A percentile compares a stretch with the other conserved stretches of the same genome.
Conservation (phyloP, 352 stramenopile genomes). For the Phytophthora rubi region DNA sequence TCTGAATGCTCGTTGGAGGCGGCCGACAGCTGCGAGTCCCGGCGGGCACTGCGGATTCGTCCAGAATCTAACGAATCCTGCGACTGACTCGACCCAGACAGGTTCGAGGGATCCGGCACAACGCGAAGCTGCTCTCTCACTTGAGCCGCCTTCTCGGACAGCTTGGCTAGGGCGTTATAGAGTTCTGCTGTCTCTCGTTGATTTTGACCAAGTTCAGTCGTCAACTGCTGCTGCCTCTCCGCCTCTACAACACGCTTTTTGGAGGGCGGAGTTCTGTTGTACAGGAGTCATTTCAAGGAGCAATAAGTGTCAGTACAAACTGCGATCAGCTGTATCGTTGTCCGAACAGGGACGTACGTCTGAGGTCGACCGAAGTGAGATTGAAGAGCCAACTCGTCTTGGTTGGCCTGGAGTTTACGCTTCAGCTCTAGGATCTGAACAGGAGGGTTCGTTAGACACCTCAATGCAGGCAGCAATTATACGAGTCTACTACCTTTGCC, state of each 20-base stretch:
- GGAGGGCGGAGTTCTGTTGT: slow-evolving; percentile 27
- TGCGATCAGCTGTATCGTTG: background rate
- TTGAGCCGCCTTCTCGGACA: slow-evolving; percentile 3
- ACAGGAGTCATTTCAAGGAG: background rate
- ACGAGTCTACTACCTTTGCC: slow-evolving; percentile 17
- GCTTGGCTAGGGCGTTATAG: background rate
- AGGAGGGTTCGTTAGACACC: slow-evolving; percentile 8
- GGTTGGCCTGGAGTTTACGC: background rate
- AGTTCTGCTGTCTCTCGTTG: background rate
- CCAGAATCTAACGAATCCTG: slow-evolving; percentile 38
- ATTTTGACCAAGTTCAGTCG: background rate
- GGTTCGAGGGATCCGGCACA: background rate
- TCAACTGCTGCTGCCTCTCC: slow-evolving; percentile 7
- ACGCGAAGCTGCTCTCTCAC: background rate
- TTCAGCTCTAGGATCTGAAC: slow-evolving; percentile 20
- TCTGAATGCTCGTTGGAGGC: slow-evolving; percentile 35
- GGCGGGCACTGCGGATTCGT: slow-evolving; percentile 8
- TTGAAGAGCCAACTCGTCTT: slow-evolving; percentile 14
- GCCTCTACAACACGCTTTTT: slow-evolving; percentile 17
- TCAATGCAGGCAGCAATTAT: background rate
- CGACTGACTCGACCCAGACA: slow-evolving; percentile 39
- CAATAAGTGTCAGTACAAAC: background rate
- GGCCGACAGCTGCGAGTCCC: slow-evolving; percentile 28
- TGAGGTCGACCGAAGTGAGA: slow-evolving; percentile 5
- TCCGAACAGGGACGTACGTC: slow-evolving; percentile 13